Evolutionary conservation across 192 early-diverging fungal species (phyloP), one percentile per base, ranked within the genome.

Genomic region (Podila epicladia): DNA sequence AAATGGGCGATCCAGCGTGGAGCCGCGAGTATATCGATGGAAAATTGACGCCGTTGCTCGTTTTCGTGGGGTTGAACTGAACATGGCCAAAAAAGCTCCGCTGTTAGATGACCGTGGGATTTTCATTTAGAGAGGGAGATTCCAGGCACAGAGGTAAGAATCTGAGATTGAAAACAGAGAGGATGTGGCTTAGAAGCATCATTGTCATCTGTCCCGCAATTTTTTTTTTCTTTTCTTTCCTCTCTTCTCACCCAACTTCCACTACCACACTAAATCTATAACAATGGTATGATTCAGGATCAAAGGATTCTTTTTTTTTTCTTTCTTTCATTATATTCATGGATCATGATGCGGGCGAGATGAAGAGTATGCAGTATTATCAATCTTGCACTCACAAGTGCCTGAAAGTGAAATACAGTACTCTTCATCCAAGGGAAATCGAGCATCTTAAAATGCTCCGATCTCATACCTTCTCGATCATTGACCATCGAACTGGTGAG

Each of bases 271-370:
- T 45, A 0, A 45, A 55, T 24, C 24, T 55, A 55, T 17, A 55
- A 55, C n/a, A 55, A 55, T 55, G 53, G 53, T 55, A 55, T 55
- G 53, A 55, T 55, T 55, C 53, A 55, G 53, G 53, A 55, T 22
- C 24, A n/a, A n/a, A 55, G 24, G 20, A 26, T 26, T 24, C 8
- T 26, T 17, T 55, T 24, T 17, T 55, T 24, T 2, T 11, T 5
- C 9, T 17, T 55, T 53, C 20, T 22, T 53, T 22, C 9, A 22
- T 24, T 17, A 24, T 0, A 24, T 55, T n/a, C n/a, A 55, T 55
- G n/a, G 24, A 55, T n/a, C 53, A 55, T 55, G 53, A 55, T 55
- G 12, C 22, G 53, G 6, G 53, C 53, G 24, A 20, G 53, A 55
- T 55, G 53, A 45, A 15, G 41, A 1, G 41, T 3, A 11, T 15